Percentiles rank a stretch among this genome's conserved stretches.
Conservation (phyloP, 257 asterid species). For the Penstemon newberryi region DNA sequence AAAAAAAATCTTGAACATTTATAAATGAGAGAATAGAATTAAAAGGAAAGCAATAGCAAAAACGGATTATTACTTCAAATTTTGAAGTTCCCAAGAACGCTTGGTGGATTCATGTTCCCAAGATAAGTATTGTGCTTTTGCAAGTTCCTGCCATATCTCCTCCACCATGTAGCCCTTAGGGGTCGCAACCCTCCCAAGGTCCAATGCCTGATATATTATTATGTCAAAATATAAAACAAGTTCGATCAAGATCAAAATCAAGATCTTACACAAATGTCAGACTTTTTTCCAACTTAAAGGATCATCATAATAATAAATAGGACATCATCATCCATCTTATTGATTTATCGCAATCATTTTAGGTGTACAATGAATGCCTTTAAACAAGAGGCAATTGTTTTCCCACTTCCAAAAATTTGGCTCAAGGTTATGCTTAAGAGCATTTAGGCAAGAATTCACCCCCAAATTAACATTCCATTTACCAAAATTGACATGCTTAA, state of each 20-base stretch:
- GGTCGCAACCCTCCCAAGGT: conserved; percentile 69
- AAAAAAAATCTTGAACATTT: too few species aligned
- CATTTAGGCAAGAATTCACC: too few species aligned
- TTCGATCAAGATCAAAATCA: conserved; percentile 4
- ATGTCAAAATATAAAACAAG: conserved; percentile 21
- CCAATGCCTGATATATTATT: conserved; percentile 61
- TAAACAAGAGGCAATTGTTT: too few species aligned
- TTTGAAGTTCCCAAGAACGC: conserved; percentile 76
- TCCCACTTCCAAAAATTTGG: too few species aligned
- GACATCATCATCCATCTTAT: conserved; percentile 4
- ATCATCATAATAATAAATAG: neutral
- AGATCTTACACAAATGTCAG: conserved; percentile 18
- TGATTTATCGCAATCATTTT: conserved; percentile 15
- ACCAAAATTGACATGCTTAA: too few species aligned
- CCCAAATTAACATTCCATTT: too few species aligned
- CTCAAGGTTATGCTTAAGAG: too few species aligned
- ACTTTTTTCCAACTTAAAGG: conserved; percentile 19
- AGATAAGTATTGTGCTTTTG: conserved; percentile 70
- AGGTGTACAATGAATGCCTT: neutral
- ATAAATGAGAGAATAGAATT: neutral
- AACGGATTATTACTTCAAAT: conserved; percentile 50
- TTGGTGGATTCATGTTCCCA: conserved; percentile 77
- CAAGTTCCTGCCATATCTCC: conserved; percentile 93
- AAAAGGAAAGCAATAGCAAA: conserved; percentile 3
- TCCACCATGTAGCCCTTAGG: conserved; percentile 84